Conservation (phyloP, 768 basidiomycete genomes). For the Collybiopsis luxurians region DNA sequence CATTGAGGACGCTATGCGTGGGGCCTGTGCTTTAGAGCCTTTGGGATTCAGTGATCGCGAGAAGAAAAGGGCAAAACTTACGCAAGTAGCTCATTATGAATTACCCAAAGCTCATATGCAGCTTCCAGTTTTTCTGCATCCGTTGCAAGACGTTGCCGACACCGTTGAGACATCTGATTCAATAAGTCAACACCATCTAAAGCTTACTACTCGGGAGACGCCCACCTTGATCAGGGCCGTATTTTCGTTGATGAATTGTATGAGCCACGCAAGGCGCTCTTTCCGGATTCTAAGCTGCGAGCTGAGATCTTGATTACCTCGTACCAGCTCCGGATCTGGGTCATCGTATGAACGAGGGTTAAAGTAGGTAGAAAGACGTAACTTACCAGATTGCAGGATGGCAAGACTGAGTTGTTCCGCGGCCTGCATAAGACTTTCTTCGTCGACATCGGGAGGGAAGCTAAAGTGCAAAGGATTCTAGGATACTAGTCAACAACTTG, state of each 20-base stretch:
- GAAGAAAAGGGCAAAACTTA: conserved; percentile 27
- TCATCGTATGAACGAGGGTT: neutral
- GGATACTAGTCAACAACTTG: neutral
- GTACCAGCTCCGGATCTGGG: conserved; percentile 64
- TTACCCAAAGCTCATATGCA: conserved; percentile 77
- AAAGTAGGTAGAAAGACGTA: neutral
- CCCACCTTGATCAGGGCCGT: conserved; percentile 71
- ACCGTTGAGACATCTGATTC: conserved; percentile 73
- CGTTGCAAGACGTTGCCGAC: conserved; percentile 69
- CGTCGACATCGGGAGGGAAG: conserved; percentile 77
- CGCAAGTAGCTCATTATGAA: conserved; percentile 67
- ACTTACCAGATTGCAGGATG: conserved; percentile 73
- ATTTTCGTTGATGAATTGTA: conserved; percentile 87
- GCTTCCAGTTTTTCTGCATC: conserved; percentile 89
- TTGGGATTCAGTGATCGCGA: neutral
- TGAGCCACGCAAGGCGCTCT: conserved; percentile 79
- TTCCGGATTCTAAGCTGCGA: conserved; percentile 74
- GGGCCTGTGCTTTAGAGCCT: conserved; percentile 43
- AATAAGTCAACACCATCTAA: neutral
- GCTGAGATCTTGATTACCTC: conserved; percentile 75
- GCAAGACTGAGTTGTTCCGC: conserved; percentile 73
- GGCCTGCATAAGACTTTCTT: conserved; percentile 74
- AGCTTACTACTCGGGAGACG: neutral
- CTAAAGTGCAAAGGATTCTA: conserved; percentile 80
- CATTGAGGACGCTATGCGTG: conserved; percentile 62